Evolutionary conservation across 2,329 filamentous ascomycete species (phyloP), one percentile per base, ranked within the genome.

Genomic region (Epichloe festucae): DNA sequence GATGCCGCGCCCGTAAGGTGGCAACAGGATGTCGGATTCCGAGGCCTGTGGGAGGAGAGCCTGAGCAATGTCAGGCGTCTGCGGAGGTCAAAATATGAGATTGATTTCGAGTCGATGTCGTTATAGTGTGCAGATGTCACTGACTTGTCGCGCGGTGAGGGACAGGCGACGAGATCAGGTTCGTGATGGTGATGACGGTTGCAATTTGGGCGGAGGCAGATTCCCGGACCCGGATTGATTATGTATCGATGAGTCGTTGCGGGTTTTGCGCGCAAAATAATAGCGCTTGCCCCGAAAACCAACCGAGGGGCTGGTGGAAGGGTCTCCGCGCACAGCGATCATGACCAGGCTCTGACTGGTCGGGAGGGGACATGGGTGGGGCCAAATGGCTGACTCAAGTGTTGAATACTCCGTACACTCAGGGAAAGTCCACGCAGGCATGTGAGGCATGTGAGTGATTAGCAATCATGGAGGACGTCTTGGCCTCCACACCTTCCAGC

Each of bases 231-330:
- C 36, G 36, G 39, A 47, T 48, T 48, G 43, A 31, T 41, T 39
- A 43, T 34, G 19, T 41, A 3, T 21, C 17, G 17, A 45, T 53
- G 53, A 27, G 54, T 51, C 45, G 46, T 12, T 38, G 41, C 41
- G 48, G 46, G 38, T 53, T 53, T 54, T 54, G 53, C 46, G n/a
- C 31, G 39, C 46, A 31, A 14, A 48, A 15, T 42, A 45, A n/a
- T 17, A 21, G 38, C 35, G 14, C 41, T 42, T 8, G 7, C 27
- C 7, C 27, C 27, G 27, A 27, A 7, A 7, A 0, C 27, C 27
- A 48, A 48, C 50, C 50, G 53, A 54, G 48, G 47, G 48, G 48
- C 39, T 19, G 46, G 47, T 42, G 43, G 48, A 44, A 42, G 47
- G 44, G 17, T 49, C 48, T 50, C 39, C 31, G 31, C 48, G 23